Percentiles rank a stretch among this genome's conserved stretches.
phyloP scores from a whole-genome alignment of 1,284 basidiomycete species.

The Irpex sp. region DNA sequence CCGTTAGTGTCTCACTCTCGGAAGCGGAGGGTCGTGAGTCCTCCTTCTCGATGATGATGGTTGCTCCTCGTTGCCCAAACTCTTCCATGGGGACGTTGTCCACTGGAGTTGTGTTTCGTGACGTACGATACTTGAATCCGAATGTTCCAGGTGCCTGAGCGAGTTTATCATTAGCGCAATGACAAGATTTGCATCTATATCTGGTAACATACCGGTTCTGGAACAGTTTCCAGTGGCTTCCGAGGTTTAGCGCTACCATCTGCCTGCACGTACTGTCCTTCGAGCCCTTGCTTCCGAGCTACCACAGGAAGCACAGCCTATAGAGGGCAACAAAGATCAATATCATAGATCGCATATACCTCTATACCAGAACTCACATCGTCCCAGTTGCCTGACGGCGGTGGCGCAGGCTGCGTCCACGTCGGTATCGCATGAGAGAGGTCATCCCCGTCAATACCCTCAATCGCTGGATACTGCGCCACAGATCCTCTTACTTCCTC shows the following conservation, averaged over 20 bases:
- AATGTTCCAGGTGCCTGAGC: slow-evolving; percentile 78
- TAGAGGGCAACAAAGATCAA: background rate
- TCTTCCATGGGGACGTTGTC: slow-evolving; percentile 62
- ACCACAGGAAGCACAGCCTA: slow-evolving; percentile 71
- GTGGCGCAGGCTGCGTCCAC: slow-evolving; percentile 68
- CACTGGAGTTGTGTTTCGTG: slow-evolving; percentile 28
- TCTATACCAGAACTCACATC: slow-evolving; percentile 45
- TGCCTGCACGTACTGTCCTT: slow-evolving; percentile 61
- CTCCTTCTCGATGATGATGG: slow-evolving; percentile 18
- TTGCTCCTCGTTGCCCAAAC: slow-evolving; percentile 41
- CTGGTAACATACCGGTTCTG: slow-evolving; percentile 45
- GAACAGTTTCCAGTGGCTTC: slow-evolving; percentile 30
- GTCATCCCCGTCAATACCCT: slow-evolving; percentile 44
- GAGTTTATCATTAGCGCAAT: slow-evolving; percentile 9
- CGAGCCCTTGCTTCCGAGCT: slow-evolving; percentile 77
- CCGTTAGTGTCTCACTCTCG: slow-evolving; percentile 23
- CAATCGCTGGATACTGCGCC: slow-evolving; percentile 57
- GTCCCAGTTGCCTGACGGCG: slow-evolving; percentile 67
- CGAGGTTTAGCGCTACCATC: slow-evolving; percentile 54
- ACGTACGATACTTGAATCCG: slow-evolving; percentile 63
- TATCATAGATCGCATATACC: background rate
- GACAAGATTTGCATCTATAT: background rate
- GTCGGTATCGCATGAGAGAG: slow-evolving; percentile 67
- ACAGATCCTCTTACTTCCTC: slow-evolving; percentile 41
- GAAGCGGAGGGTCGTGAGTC: slow-evolving; percentile 27